A percentile compares a stretch with the other conserved stretches of the same genome.
These are phyloP conservation scores for Nannochloris sp. DNA, from an alignment of 139 green algal species.

Conservation along the genomic window DNA sequence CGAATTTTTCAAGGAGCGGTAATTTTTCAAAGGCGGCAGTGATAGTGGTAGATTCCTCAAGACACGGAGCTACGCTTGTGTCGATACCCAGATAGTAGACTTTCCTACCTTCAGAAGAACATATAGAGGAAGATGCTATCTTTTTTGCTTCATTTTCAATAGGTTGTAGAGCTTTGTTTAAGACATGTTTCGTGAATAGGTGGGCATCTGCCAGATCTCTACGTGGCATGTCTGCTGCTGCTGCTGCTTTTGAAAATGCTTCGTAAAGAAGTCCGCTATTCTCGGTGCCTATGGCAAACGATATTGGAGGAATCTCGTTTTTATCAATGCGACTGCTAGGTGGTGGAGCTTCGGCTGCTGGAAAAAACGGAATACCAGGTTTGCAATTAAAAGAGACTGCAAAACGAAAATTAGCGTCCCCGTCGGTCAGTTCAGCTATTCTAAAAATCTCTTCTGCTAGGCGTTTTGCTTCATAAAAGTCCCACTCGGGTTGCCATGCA, in stretches of 20 bases:
- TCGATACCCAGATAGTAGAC: constrained; percentile 36
- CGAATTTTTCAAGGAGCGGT: constrained; percentile 20
- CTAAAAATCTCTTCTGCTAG: constrained; percentile 5
- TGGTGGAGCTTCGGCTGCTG: constrained; percentile 18
- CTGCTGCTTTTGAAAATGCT: constrained; percentile 8
- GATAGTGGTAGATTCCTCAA: constrained; percentile 19
- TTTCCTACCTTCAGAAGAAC: constrained; percentile 1
- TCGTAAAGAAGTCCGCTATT: constrained; percentile 25
- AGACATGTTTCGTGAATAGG: neutral
- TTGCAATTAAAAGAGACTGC: constrained; percentile 19
- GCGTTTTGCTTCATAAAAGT: neutral
- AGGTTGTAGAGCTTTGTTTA: neutral
- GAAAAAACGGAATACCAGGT: constrained; percentile 39
- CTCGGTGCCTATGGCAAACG: constrained; percentile 38
- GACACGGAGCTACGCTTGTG: constrained; percentile 30
- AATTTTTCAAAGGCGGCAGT: constrained; percentile 21
- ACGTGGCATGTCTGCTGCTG: neutral
- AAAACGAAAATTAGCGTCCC: constrained; percentile 33
- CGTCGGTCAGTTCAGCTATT: neutral
- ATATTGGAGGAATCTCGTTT: neutral
- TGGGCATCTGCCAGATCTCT: neutral
- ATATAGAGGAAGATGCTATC: neutral
- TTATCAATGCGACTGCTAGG: no score
- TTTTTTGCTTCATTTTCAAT: constrained; percentile 2
- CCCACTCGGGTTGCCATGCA: constrained; percentile 3